These are phyloP conservation scores for Kluyveromyces sp. DNA, from an alignment of 1,139 yeast species.

Conservation along the genomic window DNA sequence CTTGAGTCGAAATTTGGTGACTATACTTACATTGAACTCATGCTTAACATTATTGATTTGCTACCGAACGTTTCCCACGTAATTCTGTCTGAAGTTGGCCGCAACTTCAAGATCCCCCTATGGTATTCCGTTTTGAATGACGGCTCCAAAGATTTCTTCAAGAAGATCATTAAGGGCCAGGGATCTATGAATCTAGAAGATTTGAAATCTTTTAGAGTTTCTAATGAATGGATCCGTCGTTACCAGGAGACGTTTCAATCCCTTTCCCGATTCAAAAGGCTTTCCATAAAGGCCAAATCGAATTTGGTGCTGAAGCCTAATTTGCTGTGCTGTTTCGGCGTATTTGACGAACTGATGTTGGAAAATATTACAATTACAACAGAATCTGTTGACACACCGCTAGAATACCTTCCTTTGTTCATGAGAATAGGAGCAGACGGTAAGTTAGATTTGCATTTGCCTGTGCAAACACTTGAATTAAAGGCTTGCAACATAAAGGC, in stretches of 20 bases:
- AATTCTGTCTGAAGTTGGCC: slow-evolving; percentile 42
- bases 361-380: slow-evolving; percentile 45
- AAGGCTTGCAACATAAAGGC: slow-evolving; percentile 33
- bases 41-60: slow-evolving; percentile 35
- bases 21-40: slow-evolving; percentile 34
- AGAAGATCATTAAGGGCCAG: slow-evolving; percentile 28
- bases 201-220: slow-evolving; percentile 26
- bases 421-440: slow-evolving; percentile 19
- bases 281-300: slow-evolving; percentile 21
- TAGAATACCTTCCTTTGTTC: slow-evolving; percentile 30
- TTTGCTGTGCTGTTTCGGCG: slow-evolving; percentile 39
- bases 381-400: slow-evolving; percentile 33
- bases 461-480: slow-evolving; percentile 28
- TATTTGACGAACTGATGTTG: slow-evolving; percentile 39
- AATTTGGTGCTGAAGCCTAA: slow-evolving; percentile 34
- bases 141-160: slow-evolving; percentile 29
- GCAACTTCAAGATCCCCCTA: slow-evolving; percentile 44
- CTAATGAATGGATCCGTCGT: slow-evolving; percentile 22
- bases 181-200: slow-evolving; percentile 29
- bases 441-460: slow-evolving; percentile 29
- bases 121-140: slow-evolving; percentile 34
- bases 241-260: slow-evolving; percentile 26
- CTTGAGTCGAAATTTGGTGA: slow-evolving; percentile 22
- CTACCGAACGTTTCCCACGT: slow-evolving; percentile 33
- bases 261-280: slow-evolving; percentile 22